Evolutionary conservation across 805 yeast species (phyloP).

Genomic region (Candida hispaniensis): DNA sequence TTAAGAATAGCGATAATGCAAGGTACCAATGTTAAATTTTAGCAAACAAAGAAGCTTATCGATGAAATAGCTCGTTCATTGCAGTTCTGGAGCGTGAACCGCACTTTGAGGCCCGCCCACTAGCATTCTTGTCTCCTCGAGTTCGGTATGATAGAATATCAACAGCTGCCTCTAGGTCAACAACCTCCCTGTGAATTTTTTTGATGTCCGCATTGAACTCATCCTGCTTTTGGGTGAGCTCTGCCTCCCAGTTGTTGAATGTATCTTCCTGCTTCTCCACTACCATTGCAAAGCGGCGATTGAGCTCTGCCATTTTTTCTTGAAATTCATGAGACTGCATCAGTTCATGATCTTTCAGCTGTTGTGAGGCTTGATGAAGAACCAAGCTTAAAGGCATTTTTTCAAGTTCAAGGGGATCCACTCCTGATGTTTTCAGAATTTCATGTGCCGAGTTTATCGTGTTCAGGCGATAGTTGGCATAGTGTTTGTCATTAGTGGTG

Average conservation of each 20-base stretch:
- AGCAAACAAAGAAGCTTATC: too few species aligned
- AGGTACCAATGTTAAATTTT: too few species aligned
- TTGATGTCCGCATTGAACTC: conserved; percentile 19
- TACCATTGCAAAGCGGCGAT: conserved; percentile 79
- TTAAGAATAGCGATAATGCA: too few species aligned
- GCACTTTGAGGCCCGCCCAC: conserved; percentile 10
- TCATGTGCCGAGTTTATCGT: conserved; percentile 79
- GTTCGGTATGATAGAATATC: conserved; percentile 11
- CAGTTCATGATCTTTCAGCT: conserved; percentile 30
- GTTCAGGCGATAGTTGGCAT: conserved; percentile 72
- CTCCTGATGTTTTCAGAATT: conserved; percentile 67
- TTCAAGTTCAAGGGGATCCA: conserved; percentile 56
- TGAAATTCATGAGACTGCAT: conserved; percentile 58
- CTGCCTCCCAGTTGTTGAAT: conserved; percentile 85
- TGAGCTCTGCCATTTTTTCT: conserved; percentile 74
- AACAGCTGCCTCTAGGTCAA: conserved; percentile 12
- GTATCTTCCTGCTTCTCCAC: conserved; percentile 82
- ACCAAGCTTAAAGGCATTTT: conserved; percentile 10
- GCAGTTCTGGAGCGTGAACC: too few species aligned
- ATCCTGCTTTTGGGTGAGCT: conserved; percentile 35
- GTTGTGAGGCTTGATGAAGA: conserved; percentile 18
- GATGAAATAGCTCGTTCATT: too few species aligned
- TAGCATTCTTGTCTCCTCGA: conserved; percentile 7
- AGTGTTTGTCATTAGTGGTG: conserved; percentile 61
- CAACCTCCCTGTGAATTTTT: conserved; percentile 8